phyloP scores from a whole-genome alignment of 2,329 filamentous ascomycete genomes.

The Ceratocystis diversiconidia region DNA sequence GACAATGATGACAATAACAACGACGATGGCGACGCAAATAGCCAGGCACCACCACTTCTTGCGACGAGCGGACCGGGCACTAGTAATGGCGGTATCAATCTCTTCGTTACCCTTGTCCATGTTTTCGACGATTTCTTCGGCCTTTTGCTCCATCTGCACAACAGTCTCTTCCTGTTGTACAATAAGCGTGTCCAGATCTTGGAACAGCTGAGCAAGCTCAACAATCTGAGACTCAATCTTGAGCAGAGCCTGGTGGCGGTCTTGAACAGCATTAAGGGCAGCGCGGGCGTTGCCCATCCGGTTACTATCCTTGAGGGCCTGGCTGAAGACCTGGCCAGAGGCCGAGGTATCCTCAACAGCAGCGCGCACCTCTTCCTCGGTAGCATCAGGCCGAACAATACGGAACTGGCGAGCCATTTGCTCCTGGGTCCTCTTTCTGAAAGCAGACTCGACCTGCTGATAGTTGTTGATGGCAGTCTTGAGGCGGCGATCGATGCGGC shows the following conservation, averaged over 20 bases:
- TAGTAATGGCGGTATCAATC: constrained; percentile 67
- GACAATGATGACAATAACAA: constrained; percentile 38
- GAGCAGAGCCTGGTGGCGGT: constrained; percentile 73
- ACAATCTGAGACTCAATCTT: constrained; percentile 88
- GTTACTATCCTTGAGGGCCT: constrained; percentile 69
- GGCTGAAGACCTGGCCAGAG: constrained; percentile 71
- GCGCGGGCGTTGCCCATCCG: constrained; percentile 68
- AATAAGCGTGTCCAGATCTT: constrained; percentile 75
- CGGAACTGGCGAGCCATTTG: constrained; percentile 82
- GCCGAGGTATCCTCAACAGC: constrained; percentile 55
- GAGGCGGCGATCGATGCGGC: constrained; percentile 63
- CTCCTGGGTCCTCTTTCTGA: constrained; percentile 64
- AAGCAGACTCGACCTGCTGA: constrained; percentile 65
- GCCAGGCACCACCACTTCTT: constrained; percentile 97
- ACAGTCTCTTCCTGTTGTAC: constrained; percentile 75
- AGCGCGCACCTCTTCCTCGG: constrained; percentile 60
- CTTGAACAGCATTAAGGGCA: constrained; percentile 64
- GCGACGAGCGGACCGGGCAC: constrained; percentile 63
- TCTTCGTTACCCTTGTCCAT: constrained; percentile 74
- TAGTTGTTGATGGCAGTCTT: constrained; percentile 71
- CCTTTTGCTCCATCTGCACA: constrained; percentile 70
- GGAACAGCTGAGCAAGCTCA: constrained; percentile 74
- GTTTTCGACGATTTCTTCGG: constrained; percentile 71
- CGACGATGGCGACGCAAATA: constrained; percentile 46
- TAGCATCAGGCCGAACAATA: constrained; percentile 72